Base-by-base conservation (phyloP, 345 rosid species). In the Brassica carinata region DNA sequence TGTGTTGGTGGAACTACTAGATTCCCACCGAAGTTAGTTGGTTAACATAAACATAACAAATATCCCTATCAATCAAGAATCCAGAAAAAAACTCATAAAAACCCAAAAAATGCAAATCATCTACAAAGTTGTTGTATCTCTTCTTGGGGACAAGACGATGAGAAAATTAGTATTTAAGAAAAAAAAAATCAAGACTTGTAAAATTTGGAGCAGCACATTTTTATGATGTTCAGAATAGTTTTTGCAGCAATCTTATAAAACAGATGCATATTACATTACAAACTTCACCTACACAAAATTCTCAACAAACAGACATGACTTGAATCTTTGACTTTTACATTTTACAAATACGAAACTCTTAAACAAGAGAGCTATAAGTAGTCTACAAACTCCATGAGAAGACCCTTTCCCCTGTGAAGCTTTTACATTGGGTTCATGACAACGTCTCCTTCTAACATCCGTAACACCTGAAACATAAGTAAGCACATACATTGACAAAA, bases 361-460 rank as follows among this genome's bases (percentile, higher is more conserved):
- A 29, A 26, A 57, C 27, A 17, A 63, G 71, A 71, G 71, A 43
- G 72, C n/a, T 67, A 48, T 17, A 18, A 67, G 4, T 77, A 79
- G 77, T 58, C 38, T 79, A 73, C 78, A 68, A 61, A 67, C 78
- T 67, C 64, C 74, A 67, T 31, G 26, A 19, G 31, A 69, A 33
- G 59, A 48, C 19, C 11, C 6, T 73, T 57, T 68, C n/a, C 65
- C 61, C 5, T 19, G 57, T 33, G 79, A 34, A 80, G 76, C 72
- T 75, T 74, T 67, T 80, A 80, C 0, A 80, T 17, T 64, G 82
- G 79, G 72, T 85, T 81, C 85, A 86, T 79, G 64, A 85, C 77
- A 36, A 83, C 43, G 55, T 89, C 91, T 55, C 90, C 90, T 85
- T 94, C 98, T 77, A 94, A 83, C 88, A 92, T 87, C 82, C 98